Base-by-base conservation (phyloP, 306 rosid species). In the Vachellia collinsii region DNA sequence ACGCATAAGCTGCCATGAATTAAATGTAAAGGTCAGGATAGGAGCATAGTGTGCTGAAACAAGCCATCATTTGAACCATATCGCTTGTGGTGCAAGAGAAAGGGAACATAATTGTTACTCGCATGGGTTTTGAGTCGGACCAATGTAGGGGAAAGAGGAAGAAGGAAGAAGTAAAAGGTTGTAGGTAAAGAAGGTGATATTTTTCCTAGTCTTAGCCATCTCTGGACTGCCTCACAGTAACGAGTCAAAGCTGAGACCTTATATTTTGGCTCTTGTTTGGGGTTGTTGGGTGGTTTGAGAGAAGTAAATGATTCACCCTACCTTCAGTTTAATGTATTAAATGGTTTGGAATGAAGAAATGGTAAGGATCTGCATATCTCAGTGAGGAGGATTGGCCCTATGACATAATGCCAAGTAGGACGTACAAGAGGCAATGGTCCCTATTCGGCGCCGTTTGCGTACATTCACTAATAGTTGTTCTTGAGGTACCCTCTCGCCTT, bases 401-500 rank as follows among this genome's bases (percentile, higher is more conserved):
- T 71, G 61, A 29, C 25, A 71, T 71, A 16, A 48, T 48, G 63
- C 65, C 65, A 73, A 36, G 19, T 73, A 36, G 53, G 16, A 53
- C 4, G 65, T 59, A 77, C 38, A 42, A 38, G 37, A 50, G 47
- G 47, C 19, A 73, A 29, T 44, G 82, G 80, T 77, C 82, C 78
- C 56, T 39, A 19, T 56, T 54, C 79, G 77, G 86, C 83, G 86
- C 86, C 86, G 80, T 62, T 58, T 66, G 66, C 71, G 76, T 73
- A 46, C 70, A 73, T 42, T 72, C 79, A 64, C 73, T 29, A 16
- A 12, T 56, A 56, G 70, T 68, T 43, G 34, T 48, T 82, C 53
- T 61, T 56, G 58, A 54, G 61, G 61, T 54, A 54, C 61, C 61
- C 22, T 54, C 74, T 48, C 65, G 19, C 47, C 58, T 20, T 68